Evolutionary conservation across 495 filamentous ascomycete genomes (phyloP), one percentile per base, ranked within the genome.

Genomic region (Astrothelium subdiscretum): DNA sequence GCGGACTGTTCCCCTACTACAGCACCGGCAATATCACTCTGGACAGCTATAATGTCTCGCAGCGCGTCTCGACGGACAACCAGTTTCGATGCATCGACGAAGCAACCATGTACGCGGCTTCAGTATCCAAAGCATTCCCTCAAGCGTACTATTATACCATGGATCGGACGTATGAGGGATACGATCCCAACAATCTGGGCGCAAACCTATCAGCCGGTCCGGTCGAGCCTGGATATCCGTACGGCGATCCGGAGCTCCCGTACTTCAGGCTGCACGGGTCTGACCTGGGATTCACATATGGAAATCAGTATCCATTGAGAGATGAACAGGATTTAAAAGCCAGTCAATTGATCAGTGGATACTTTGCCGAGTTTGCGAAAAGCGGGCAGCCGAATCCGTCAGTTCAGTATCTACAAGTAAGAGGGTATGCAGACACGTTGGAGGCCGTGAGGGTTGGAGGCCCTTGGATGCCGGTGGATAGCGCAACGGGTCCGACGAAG

Each of bases 121-220:
- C 67, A 0, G 58, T 64, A 32, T 68, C 73, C 20, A 64, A 68
- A 13, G 70, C 69, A 6, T 77, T 78, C 66, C 59, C 66, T 31
- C 63, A 61, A 27, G 70, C 74, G 2, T 80, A 78, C 69, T 79
- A 74, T 69, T 80, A 78, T 67, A 75, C 78, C 61, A 74, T 77
- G 52, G 72, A 74, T 40, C 73, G 76, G 32, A 71, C 73, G 10
- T 72, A 64, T 26, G 62, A 67, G 29, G 74, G 72, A 20, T 75
- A 72, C 61, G 69, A 78, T 63, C 74, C 76, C 31, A 78, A 78
- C 58, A 63, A 68, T 57, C 67, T 79, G 3, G 75, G 74, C 29
- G 70, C 43, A 8, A 69, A 44, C 44, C 65, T 67, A 24, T 67
- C 65, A 12, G 59, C 58, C 27, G 70, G 59, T 64, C 67, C 70